phyloP scores from a whole-genome alignment of 345 rosid genomes.

The Punica granatum region DNA sequence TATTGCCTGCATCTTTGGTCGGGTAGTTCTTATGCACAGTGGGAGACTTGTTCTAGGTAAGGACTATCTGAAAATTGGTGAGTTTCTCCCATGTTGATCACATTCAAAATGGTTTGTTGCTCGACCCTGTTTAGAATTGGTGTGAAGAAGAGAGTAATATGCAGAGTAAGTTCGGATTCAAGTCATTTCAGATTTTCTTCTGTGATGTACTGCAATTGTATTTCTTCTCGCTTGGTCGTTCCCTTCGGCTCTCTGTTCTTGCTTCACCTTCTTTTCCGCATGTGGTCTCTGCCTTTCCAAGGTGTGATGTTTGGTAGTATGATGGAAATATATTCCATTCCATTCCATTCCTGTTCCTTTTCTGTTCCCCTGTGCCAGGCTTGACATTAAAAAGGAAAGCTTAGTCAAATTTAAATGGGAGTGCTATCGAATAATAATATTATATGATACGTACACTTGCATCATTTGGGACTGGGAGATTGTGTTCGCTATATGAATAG shows the following conservation, averaged over 20 bases:
- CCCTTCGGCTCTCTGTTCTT: neutral
- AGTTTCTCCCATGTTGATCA: neutral
- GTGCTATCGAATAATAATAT: neutral
- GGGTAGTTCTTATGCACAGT: conserved; percentile 26
- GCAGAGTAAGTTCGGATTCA: neutral
- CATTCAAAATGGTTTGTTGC: neutral
- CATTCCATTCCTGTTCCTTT: neutral
- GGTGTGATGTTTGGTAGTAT: neutral
- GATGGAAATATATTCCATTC: neutral
- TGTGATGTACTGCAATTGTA: neutral
- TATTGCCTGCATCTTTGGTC: conserved; percentile 24
- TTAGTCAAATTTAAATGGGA: neutral
- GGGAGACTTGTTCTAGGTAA: conserved; percentile 25
- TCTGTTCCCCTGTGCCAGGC: neutral
- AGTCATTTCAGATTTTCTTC: neutral
- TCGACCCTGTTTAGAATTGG: too few relatives aligned
- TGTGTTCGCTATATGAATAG: neutral
- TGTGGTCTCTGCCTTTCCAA: neutral
- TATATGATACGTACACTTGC: neutral
- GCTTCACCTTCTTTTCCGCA: neutral
- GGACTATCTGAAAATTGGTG: conserved; percentile 10
- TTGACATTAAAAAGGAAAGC: neutral
- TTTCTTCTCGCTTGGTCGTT: neutral
- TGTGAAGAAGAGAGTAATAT: neutral
- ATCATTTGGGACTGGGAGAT: too few relatives aligned